A percentile compares a stretch with the other conserved stretches of the same genome.
These are phyloP conservation scores for Fulvia fulva DNA, from an alignment of 2,329 filamentous ascomycete species.

Conservation along the genomic window DNA sequence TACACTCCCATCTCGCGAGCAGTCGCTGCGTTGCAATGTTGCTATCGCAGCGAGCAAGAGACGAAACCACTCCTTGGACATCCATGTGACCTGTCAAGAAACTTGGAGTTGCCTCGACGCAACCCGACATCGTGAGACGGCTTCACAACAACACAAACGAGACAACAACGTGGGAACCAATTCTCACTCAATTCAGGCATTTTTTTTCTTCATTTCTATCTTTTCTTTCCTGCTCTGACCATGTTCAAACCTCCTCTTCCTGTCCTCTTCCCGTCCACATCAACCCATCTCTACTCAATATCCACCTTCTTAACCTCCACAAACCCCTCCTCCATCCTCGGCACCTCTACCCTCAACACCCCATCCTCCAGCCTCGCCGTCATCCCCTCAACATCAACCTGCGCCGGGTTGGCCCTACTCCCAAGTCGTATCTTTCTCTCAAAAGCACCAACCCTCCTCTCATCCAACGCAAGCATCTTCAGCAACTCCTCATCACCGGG, in stretches of 20 bases:
- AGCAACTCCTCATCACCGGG: slow-evolving; percentile 68
- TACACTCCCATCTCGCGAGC: too few species aligned
- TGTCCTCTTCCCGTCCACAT: not conserved
- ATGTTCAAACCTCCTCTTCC: not conserved
- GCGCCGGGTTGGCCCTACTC: slow-evolving; percentile 52
- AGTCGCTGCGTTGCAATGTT: too few species aligned
- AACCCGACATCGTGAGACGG: too few species aligned
- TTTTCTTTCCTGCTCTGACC: not conserved
- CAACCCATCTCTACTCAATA: slow-evolving; percentile 38
- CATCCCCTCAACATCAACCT: slow-evolving; percentile 65
- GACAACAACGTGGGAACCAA: too few species aligned
- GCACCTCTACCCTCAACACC: slow-evolving; percentile 70
- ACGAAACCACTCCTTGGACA: too few species aligned
- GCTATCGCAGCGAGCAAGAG: too few species aligned
- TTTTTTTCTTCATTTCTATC: too few species aligned
- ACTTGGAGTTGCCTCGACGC: too few species aligned
- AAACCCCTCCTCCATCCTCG: slow-evolving; percentile 65
- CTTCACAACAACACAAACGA: too few species aligned
- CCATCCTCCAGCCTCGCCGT: slow-evolving; percentile 75
- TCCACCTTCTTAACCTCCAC: slow-evolving; percentile 52
- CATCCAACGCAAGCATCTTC: slow-evolving; percentile 58
- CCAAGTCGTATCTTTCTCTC: slow-evolving; percentile 64
- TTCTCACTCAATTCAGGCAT: not conserved
- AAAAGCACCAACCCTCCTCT: slow-evolving; percentile 71
- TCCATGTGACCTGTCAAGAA: too few species aligned